Conservation (phyloP, 108 stramenopile genomes). For the Parietichytrium sp. region DNA sequence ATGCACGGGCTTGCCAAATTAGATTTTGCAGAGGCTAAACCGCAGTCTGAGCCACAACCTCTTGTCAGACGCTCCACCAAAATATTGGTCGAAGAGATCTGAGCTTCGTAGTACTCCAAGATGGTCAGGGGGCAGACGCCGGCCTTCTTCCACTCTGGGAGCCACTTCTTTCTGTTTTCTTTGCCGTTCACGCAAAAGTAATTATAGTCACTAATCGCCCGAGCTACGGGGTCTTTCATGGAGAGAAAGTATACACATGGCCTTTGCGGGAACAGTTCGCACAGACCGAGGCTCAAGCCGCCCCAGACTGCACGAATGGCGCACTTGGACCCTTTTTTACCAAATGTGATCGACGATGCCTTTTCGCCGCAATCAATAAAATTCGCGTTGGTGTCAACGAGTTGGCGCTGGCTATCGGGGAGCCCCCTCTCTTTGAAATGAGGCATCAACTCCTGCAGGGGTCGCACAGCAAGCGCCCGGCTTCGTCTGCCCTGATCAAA, state of each 20-base stretch:
- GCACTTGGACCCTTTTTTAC: too few relatives aligned
- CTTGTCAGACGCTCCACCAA: neutral
- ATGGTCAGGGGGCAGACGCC: neutral
- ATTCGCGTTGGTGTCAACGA: neutral
- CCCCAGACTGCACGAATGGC: conserved; percentile 15
- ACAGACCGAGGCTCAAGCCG: neutral
- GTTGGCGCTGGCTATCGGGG: neutral
- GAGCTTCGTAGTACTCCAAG: neutral
- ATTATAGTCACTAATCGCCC: conserved; percentile 23
- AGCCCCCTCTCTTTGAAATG: too few relatives aligned
- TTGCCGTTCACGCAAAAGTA: conserved; percentile 9
- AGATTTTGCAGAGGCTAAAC: neutral
- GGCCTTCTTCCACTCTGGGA: neutral
- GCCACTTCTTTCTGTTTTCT: conserved; percentile 17
- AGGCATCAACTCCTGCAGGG: too few relatives aligned
- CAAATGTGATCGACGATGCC: neutral
- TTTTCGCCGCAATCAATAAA: too few relatives aligned
- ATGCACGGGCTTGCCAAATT: conserved; percentile 2
- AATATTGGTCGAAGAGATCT: neutral
- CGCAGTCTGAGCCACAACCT: neutral
- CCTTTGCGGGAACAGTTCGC: neutral
- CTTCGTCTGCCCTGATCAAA: too few relatives aligned
- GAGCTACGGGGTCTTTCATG: neutral
- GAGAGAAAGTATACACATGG: conserved; percentile 14
- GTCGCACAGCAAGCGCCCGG: too few relatives aligned